phyloP scores from a whole-genome alignment of 2,329 filamentous ascomycete species.

The Pseudogymnoascus sp. region DNA sequence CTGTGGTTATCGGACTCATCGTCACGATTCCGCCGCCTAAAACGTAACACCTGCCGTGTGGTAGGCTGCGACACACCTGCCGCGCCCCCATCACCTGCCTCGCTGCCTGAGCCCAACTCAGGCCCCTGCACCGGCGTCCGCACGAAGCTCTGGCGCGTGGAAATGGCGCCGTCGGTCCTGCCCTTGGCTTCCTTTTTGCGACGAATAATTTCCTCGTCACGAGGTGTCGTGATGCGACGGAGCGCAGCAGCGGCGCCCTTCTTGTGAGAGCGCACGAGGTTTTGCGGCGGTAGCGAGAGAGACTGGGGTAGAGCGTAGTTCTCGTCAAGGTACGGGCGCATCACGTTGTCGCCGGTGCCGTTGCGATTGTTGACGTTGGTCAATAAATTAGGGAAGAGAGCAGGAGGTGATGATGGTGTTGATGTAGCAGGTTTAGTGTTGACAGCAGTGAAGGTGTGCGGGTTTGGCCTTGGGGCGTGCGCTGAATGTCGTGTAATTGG shows the following conservation, averaged over 20 bases:
- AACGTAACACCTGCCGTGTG: constrained; percentile 18
- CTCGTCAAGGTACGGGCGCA: background rate
- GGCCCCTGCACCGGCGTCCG: constrained; percentile 16
- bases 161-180: background rate
- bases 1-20: constrained; percentile 45
- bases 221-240: background rate
- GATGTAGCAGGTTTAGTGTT: constrained; percentile 8
- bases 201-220: constrained; percentile 2
- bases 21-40: constrained; percentile 25
- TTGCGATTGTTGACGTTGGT: background rate
- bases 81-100: constrained; percentile 18
- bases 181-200: background rate
- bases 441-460: constrained; percentile 22
- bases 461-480: constrained; percentile 18
- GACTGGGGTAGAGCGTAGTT: background rate
- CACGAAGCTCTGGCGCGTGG: constrained; percentile 20
- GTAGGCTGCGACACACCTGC: constrained; percentile 13
- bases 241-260: background rate
- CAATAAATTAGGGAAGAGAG: background rate
- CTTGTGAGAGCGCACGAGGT: constrained; percentile 1
- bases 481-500: background rate
- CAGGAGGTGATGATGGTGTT: constrained; percentile 12
- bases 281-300: background rate
- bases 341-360: background rate
- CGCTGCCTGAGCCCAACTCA: constrained; percentile 18